These are phyloP conservation scores for Aspergillus luchuensis DNA, from an alignment of 2,329 filamentous ascomycete genomes.

Conservation along the genomic window DNA sequence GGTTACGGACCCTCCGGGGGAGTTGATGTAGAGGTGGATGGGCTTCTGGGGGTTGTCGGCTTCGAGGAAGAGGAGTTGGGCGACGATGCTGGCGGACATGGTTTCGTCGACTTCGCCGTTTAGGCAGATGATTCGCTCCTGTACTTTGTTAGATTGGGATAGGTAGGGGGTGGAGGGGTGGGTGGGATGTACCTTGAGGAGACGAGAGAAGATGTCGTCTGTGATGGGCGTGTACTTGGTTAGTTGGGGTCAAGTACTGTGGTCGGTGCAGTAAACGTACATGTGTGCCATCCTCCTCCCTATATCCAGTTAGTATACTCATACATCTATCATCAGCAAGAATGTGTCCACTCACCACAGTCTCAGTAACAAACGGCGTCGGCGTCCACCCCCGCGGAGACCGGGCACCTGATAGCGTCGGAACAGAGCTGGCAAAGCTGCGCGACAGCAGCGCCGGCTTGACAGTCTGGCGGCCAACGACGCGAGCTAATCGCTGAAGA, in stretches of 20 bases:
- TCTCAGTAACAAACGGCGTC: conserved; percentile 59
- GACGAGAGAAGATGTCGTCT: conserved; percentile 82
- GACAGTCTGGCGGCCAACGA: conserved; percentile 14
- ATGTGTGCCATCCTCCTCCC: conserved; percentile 76
- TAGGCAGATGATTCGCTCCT: conserved; percentile 92
- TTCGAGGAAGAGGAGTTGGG: conserved; percentile 96
- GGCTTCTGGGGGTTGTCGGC: conserved; percentile 92
- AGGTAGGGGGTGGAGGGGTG: conserved; percentile 34
- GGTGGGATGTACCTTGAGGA: conserved; percentile 62
- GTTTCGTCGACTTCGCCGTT: conserved; percentile 90
- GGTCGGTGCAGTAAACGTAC: conserved; percentile 52
- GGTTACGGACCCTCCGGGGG: conserved; percentile 87
- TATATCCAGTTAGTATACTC: conserved; percentile 35
- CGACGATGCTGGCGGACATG: conserved; percentile 89
- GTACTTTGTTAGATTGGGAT: conserved; percentile 36
- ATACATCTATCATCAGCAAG: no score
- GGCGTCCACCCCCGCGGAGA: conserved; percentile 49
- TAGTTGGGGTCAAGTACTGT: conserved; percentile 6
- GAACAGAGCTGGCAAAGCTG: conserved; percentile 34
- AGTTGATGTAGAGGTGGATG: conserved; percentile 98
- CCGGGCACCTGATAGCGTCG: conserved; percentile 31
- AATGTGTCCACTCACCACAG: conserved; percentile 49
- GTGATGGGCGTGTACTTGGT: conserved; percentile 22
- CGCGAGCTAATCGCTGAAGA: conserved; percentile 28
- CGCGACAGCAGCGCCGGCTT: conserved; percentile 21